Evolutionary conservation across 306 rosid species (phyloP), one percentile per base, ranked within the genome.

Genomic region (Malus sieversii): DNA sequence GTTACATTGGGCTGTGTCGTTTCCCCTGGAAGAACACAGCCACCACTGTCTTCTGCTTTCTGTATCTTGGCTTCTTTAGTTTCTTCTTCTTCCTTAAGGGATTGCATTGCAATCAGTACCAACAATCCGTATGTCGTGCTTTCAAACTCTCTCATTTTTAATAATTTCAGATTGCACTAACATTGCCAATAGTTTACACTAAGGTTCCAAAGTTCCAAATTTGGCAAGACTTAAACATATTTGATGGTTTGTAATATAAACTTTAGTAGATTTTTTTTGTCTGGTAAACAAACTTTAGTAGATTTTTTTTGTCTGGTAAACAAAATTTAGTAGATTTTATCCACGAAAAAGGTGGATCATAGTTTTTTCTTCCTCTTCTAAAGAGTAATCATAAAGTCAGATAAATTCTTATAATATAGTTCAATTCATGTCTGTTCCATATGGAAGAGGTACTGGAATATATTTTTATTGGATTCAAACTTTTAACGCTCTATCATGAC

Each of bases 1-100:
- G 97, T 90, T 80, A 92, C 97, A 8, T 78, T 95, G 75, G 98
- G 98, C 64, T 95, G 98, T 82, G 91, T 92, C 68, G 98, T 87
- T 80, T 85, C 93, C 40, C 86, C 74, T 19, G 96, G 91, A 82
- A 87, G 79, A 71, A 46, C 79, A n/a, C 87, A 83, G 22, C 98
- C 98, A 11, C 90, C 93, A 40, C 80, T 87, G 57, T 87, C 97
- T 72, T 88, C 98, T 76, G 88, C 84, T 44, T 88, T 86, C 48
- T 95, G 98, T 78, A 89, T 95, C 77, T 86, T 86, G 4, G 84
- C 87, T 78, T 89, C 97, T 75, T 92, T 85, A 73, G 89, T 90
- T 68, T 92, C 92, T 80, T 88, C 91, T 22, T 89, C 93, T 76
- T 87, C 92, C 72, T 80, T 90, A 81, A 86, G 97, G 79, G 98